Conservation (phyloP, 805 yeast species). For the Brettanomyces bruxellensis region DNA sequence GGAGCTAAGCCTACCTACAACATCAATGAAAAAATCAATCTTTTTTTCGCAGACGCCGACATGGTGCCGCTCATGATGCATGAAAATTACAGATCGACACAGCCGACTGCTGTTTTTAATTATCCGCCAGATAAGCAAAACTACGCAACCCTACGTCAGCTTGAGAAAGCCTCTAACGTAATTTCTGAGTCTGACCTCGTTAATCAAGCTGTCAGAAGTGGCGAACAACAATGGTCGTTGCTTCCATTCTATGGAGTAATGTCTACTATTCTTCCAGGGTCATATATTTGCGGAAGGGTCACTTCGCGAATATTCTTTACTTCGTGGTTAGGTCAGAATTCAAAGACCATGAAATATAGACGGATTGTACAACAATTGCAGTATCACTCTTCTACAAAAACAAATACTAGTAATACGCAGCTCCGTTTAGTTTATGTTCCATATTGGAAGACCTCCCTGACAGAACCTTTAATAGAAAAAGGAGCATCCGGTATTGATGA, state of each 20-base stretch:
- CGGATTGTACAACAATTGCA: conserved; percentile 81
- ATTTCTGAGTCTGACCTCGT: conserved; percentile 81
- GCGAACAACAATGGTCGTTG: conserved; percentile 91
- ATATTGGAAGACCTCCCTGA: conserved; percentile 43
- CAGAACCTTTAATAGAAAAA: conserved; percentile 44
- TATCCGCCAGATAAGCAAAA: conserved; percentile 26
- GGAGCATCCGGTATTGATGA: conserved; percentile 59
- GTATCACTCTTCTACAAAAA: conserved; percentile 73
- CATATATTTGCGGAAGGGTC: conserved; percentile 62
- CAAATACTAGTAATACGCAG: conserved; percentile 67
- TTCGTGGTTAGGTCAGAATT: conserved; percentile 83
- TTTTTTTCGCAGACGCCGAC: conserved; percentile 90
- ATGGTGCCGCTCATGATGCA: conserved; percentile 94
- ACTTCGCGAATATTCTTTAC: conserved; percentile 71
- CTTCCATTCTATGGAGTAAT: conserved; percentile 85
- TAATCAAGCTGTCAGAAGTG: conserved; percentile 73
- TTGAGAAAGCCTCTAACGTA: conserved; percentile 75
- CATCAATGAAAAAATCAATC: conserved; percentile 73
- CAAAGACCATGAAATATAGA: conserved; percentile 69
- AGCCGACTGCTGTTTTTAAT: conserved; percentile 33
- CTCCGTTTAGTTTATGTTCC: conserved; percentile 74
- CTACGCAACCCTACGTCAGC: conserved; percentile 48
- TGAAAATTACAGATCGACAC: conserved; percentile 74
- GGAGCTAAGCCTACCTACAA: conserved; percentile 42
- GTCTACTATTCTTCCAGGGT: conserved; percentile 77